Evolutionary conservation across 768 basidiomycete species (phyloP).

Genomic region (Termitomyces sp.): DNA sequence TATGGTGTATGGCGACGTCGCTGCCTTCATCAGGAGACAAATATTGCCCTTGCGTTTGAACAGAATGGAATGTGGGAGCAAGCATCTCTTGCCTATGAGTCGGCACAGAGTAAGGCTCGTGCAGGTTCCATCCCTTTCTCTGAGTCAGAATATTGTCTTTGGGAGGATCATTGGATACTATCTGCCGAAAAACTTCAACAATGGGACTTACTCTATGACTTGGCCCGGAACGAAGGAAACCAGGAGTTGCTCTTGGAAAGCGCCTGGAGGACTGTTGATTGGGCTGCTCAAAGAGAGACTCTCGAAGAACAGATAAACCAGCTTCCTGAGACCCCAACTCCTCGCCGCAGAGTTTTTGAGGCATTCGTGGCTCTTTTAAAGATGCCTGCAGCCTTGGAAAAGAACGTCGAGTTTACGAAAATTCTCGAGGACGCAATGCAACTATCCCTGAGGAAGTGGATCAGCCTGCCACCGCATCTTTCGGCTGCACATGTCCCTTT

Average conservation of each 20-base stretch:
- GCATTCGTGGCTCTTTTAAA: slow-evolving; percentile 90
- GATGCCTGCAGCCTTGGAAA: slow-evolving; percentile 74
- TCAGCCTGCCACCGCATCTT: slow-evolving; percentile 78
- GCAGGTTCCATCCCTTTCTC: slow-evolving; percentile 83
- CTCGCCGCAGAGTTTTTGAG: slow-evolving; percentile 96
- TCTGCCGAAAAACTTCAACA: slow-evolving; percentile 95
- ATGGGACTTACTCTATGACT: slow-evolving; percentile 93
- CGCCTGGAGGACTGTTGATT: slow-evolving; percentile 92
- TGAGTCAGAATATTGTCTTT: slow-evolving; percentile 93
- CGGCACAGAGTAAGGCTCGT: slow-evolving; percentile 82
- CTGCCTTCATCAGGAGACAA: slow-evolving; percentile 86
- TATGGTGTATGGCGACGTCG: slow-evolving; percentile 95
- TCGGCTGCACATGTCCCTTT: slow-evolving; percentile 93
- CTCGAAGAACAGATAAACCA: slow-evolving; percentile 80
- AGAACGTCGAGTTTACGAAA: slow-evolving; percentile 84
- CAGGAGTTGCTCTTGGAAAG: slow-evolving; percentile 92
- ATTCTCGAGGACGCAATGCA: slow-evolving; percentile 97
- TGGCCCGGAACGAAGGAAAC: slow-evolving; percentile 85
- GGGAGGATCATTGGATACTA: slow-evolving; percentile 99
- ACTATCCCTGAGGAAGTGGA: slow-evolving; percentile 94
- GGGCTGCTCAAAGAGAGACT: slow-evolving; percentile 74
- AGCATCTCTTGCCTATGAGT: slow-evolving; percentile 84
- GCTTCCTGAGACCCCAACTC: slow-evolving; percentile 85
- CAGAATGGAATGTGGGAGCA: slow-evolving; percentile 98
- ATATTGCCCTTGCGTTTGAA: slow-evolving; percentile 83